A percentile compares a stretch with the other conserved stretches of the same genome.
Evolutionary conservation across 371 early-diverging fungal genomes (phyloP).

Genomic region (Mortierella sp.): DNA sequence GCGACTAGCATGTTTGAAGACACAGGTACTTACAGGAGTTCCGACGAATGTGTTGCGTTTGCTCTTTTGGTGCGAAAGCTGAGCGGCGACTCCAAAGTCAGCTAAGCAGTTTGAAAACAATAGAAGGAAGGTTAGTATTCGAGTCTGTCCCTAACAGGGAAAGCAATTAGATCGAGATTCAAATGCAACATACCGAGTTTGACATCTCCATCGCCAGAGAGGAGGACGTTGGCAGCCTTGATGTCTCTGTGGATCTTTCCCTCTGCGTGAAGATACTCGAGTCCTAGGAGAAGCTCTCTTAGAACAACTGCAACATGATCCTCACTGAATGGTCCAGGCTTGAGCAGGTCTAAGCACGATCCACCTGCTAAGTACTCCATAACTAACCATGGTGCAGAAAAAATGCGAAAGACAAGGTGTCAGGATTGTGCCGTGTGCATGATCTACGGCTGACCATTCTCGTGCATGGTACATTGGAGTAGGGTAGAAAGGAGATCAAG

Average conservation of each 20-base stretch:
- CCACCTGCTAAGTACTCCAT: constrained; percentile 80
- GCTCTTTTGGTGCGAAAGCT: constrained; percentile 75
- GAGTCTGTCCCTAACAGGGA: no score
- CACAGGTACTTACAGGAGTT: constrained; percentile 82
- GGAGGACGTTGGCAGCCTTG: constrained; percentile 90
- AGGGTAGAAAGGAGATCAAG: neutral
- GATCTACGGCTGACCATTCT: neutral
- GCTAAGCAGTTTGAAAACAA: constrained; percentile 61
- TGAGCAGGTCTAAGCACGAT: constrained; percentile 91
- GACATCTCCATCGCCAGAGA: constrained; percentile 67
- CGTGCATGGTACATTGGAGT: neutral
- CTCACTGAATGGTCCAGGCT: constrained; percentile 88
- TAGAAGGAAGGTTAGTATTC: neutral
- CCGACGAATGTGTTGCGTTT: constrained; percentile 99
- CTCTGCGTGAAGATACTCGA: constrained; percentile 96
- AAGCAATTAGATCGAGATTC: neutral
- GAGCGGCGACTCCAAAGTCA: constrained; percentile 98
- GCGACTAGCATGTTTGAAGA: neutral
- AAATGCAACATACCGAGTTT: constrained; percentile 58
- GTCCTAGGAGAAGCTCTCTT: constrained; percentile 90
- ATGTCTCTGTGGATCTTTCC: constrained; percentile 96
- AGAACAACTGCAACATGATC: constrained; percentile 92
- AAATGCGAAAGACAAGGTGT: neutral
- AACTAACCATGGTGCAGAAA: constrained; percentile 33
- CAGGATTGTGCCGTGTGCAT: neutral